Evolutionary conservation across 192 early-diverging fungal genomes (phyloP).

Genomic region (Podila epicladia): DNA sequence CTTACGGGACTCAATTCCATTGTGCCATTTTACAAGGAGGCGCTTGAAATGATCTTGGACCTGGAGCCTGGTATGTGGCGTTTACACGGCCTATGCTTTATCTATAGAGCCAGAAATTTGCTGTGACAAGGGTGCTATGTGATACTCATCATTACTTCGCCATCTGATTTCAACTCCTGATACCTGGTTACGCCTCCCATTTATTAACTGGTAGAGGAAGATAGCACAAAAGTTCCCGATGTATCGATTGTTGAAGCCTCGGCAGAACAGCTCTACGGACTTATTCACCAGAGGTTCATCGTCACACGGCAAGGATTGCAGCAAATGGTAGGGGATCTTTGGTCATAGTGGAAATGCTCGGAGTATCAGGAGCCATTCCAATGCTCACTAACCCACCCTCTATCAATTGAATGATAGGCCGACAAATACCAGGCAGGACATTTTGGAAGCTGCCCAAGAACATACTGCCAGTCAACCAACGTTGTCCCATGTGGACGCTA

Average conservation of each 20-base stretch:
- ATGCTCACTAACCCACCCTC: background rate
- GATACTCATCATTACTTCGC: too few species aligned
- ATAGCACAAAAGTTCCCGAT: conserved; percentile 70
- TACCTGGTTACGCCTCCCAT: background rate
- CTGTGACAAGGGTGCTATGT: background rate
- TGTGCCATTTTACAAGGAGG: conserved; percentile 89
- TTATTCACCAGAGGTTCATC: conserved; percentile 95
- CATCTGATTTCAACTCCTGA: too few species aligned
- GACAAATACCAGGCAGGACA: conserved; percentile 80
- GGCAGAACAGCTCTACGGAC: conserved; percentile 93
- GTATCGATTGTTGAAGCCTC: conserved; percentile 81
- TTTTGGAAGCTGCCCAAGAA: conserved; percentile 82
- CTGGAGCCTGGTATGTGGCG: conserved; percentile 65
- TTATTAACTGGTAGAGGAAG: conserved; percentile 50
- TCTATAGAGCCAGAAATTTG: background rate
- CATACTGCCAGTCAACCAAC: conserved; percentile 67
- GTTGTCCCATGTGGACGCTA: conserved; percentile 78
- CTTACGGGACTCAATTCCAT: conserved; percentile 88
- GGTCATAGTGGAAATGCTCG: background rate
- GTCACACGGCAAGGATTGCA: conserved; percentile 87
- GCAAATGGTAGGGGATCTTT: conserved; percentile 68
- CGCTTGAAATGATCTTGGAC: conserved; percentile 96
- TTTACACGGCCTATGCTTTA: conserved; percentile 1
- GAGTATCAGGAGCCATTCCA: background rate
- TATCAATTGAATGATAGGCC: conserved; percentile 37